Percentiles rank a stretch among this genome's conserved stretches.
These are phyloP conservation scores for Hysterium pulicare DNA, from an alignment of 2,329 filamentous ascomycete species.

Conservation along the genomic window DNA sequence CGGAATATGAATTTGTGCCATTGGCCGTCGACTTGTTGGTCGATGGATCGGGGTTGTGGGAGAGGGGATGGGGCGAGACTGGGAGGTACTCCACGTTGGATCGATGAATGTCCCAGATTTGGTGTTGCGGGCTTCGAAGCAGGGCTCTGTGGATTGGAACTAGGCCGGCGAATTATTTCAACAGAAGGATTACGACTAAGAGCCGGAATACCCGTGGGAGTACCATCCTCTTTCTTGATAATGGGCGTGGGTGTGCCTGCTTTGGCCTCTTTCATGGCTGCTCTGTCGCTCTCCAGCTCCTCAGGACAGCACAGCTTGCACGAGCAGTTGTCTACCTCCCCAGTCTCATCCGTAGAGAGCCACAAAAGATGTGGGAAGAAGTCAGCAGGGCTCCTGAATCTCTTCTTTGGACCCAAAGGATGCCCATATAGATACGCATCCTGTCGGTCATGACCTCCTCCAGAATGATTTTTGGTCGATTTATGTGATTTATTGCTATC, in stretches of 20 bases:
- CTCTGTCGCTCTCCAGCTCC: slow-evolving; percentile 44
- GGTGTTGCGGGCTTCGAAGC: slow-evolving; percentile 17
- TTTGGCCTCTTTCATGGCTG: slow-evolving; percentile 20
- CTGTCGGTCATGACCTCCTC: slow-evolving; percentile 52
- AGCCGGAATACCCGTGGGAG: slow-evolving; percentile 7
- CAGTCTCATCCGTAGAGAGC: slow-evolving; percentile 52
- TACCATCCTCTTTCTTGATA: slow-evolving; percentile 25
- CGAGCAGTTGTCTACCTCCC: slow-evolving; percentile 53
- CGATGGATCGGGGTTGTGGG: slow-evolving; percentile 39
- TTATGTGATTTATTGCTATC: slow-evolving; percentile 39
- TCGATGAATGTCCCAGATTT: slow-evolving; percentile 5
- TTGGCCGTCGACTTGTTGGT: slow-evolving; percentile 50
- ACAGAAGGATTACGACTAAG: slow-evolving; percentile 10
- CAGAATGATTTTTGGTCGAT: slow-evolving; percentile 48
- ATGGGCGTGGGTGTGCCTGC: slow-evolving; percentile 8
- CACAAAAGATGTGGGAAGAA: slow-evolving; percentile 60
- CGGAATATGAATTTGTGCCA: slow-evolving; percentile 51
- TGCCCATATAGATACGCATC: slow-evolving; percentile 62
- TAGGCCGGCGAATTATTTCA: slow-evolving; percentile 21
- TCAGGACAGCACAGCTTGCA: slow-evolving; percentile 58
- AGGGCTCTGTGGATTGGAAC: slow-evolving; percentile 21
- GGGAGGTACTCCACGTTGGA: slow-evolving; percentile 1
- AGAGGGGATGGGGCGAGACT: slow-evolving; percentile 35
- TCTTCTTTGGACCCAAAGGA: slow-evolving; percentile 54
- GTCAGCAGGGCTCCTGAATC: slow-evolving; percentile 57